Conservation (phyloP, 495 filamentous ascomycete species). For the Penicillium crystallinum region DNA sequence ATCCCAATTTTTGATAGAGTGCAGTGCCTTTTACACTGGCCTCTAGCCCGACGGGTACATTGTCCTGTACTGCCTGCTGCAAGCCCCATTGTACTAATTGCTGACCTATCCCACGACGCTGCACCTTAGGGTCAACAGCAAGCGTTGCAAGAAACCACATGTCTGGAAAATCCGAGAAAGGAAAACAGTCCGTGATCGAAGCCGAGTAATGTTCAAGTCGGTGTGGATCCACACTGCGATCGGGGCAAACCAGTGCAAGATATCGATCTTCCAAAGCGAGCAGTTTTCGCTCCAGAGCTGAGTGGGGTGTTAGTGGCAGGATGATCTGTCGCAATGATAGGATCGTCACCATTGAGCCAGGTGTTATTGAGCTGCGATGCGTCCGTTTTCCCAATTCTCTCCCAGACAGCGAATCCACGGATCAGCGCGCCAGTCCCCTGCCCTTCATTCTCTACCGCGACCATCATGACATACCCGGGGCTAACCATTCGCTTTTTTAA, state of each 20-base stretch:
- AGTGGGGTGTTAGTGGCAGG: background rate
- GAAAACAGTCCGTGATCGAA: constrained; percentile 5
- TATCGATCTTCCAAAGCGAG: constrained; percentile 1
- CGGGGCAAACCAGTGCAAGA: constrained; percentile 2
- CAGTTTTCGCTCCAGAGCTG: constrained; percentile 6
- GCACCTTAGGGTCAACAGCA: constrained; percentile 19
- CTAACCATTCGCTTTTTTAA: constrained; percentile 8
- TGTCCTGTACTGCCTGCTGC: constrained; percentile 11
- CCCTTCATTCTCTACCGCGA: constrained; percentile 5
- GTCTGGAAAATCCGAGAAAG: background rate
- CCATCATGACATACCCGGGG: constrained; percentile 9
- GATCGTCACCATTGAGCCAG: constrained; percentile 1
- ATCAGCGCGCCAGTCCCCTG: constrained; percentile 1
- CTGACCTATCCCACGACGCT: constrained; percentile 25
- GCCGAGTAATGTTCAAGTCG: constrained; percentile 2
- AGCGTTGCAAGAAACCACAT: constrained; percentile 17
- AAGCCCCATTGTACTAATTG: constrained; percentile 24
- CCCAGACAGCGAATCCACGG: constrained; percentile 8
- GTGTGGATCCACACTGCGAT: constrained; percentile 10
- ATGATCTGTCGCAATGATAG: background rate
- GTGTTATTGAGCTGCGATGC: constrained; percentile 3
- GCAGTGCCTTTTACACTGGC: constrained; percentile 1
- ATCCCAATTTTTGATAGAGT: constrained; percentile 7
- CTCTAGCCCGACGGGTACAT: constrained; percentile 3
- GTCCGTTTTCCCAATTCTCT: constrained; percentile 5